Base-by-base conservation (phyloP, 2,329 filamentous ascomycete species). In the Ophiostoma himal-ulmi region DNA sequence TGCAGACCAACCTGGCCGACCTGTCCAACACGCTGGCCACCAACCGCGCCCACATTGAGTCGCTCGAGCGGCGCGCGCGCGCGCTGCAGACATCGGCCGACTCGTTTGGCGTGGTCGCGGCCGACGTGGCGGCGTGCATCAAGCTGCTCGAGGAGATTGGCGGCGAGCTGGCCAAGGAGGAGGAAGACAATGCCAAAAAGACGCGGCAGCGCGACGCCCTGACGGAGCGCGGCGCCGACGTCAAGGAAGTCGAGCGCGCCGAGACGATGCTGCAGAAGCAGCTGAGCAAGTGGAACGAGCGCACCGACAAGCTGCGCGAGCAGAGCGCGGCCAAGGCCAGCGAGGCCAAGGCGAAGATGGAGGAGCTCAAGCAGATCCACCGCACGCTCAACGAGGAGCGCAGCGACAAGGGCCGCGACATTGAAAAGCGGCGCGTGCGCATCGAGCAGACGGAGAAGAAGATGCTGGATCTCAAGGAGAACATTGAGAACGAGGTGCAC, bases 361-460 rank as follows among this genome's bases (percentile, higher is more conserved):
- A 97, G 76, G 91, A 95, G 80, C 83, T 99, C 70, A 86, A 92
- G 70, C 88, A 85, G 4, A 86, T 93, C 66, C 94, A 99, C 79
- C 88, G 88, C 76, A 88, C 89, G 77, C 82, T 98, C 72, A 91
- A 90, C 0, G 91, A 94, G 77, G 94, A 99, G 83, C 86, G 94
- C 73, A 87, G 86, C 1, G 92, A 95, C 70, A 96, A 96, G 81
- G 90, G 90, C 44, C 90, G 92, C 71, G 94, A 98, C 77, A 96
- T 98, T 82, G 95, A 99, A 83, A 89, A 91, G 77, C 85, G 94
- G 76, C 88, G 92, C 75, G 92, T 97, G n/a, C 85, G 94, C 72
- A 98, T 99, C 74, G 95, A 99, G 81, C 93, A 97, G 82, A 97
- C 93, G 10, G 94, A 98, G 85, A 98, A 98, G 83, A 98, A 98